phyloP scores from a whole-genome alignment of 108 stramenopile genomes.

The Cyclotella distinguenda region DNA sequence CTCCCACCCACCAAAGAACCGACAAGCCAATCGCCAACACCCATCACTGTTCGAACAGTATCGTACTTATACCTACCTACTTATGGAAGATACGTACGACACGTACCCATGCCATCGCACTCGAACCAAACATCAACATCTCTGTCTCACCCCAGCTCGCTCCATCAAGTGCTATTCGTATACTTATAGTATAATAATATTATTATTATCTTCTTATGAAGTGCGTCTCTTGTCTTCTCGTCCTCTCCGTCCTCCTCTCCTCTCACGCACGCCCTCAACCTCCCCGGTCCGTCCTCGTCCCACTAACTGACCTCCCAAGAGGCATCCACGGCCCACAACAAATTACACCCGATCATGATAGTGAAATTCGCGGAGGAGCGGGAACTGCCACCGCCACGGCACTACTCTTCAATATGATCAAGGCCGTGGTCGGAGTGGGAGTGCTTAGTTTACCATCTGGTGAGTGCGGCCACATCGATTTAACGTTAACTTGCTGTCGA shows the following conservation, averaged over 20 bases:
- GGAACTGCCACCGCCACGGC: constrained; percentile 62
- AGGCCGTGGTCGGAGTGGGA: constrained; percentile 91
- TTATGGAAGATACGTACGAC: too few species aligned
- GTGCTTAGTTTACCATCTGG: constrained; percentile 85
- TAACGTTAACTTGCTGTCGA: not conserved
- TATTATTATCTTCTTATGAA: too few species aligned
- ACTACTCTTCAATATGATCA: constrained; percentile 88
- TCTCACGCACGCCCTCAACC: not conserved
- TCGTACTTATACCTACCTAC: too few species aligned
- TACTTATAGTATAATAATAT: too few species aligned
- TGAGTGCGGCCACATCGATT: constrained; percentile 19
- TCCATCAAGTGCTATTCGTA: too few species aligned
- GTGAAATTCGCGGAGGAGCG: constrained; percentile 38
- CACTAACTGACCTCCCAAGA: not conserved
- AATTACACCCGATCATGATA: not conserved
- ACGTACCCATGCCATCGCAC: too few species aligned
- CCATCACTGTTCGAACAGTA: too few species aligned
- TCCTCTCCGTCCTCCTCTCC: not conserved
- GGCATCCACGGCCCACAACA: not conserved
- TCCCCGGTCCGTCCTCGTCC: not conserved
- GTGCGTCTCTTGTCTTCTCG: too few species aligned
- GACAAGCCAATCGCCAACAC: too few species aligned
- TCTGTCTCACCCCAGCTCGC: too few species aligned
- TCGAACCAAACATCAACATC: too few species aligned
- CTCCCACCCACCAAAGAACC: too few species aligned